phyloP scores from a whole-genome alignment of 352 stramenopile species.

The Phytophthora tentaculata region DNA sequence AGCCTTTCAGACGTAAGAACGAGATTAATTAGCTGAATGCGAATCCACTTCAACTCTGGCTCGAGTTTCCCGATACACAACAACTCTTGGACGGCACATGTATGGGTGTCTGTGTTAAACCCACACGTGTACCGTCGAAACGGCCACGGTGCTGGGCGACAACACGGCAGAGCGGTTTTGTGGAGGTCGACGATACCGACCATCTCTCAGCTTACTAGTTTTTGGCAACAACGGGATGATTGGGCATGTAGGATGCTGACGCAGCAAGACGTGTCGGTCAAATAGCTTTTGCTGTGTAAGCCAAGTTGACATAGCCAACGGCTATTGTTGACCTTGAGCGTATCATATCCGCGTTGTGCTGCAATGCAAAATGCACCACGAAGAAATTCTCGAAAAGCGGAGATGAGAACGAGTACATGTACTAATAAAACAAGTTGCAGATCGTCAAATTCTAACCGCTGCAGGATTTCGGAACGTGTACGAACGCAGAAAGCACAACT shows the following conservation, averaged over 20 bases:
- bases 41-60: conserved; percentile 1
- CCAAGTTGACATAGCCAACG: too few species aligned
- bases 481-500: neutral
- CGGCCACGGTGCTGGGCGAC: too few species aligned
- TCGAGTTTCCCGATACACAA: too few species aligned
- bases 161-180: neutral
- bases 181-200: conserved; percentile 6
- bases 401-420: neutral
- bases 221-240: conserved; percentile 12
- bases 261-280: conserved; percentile 23
- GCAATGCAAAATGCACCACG: conserved; percentile 4
- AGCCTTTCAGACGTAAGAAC: neutral
- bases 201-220: neutral
- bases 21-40: neutral
- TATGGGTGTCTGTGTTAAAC: too few species aligned
- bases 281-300: conserved; percentile 13
- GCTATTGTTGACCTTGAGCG: conserved; percentile 17
- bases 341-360: too few species aligned
- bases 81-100: too few species aligned
- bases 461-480: neutral
- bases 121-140: too few species aligned
- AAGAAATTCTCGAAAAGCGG: neutral
- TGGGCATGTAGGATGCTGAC: conserved; percentile 22
- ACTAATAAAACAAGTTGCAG: neutral
- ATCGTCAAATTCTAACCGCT: neutral